phyloP scores from a whole-genome alignment of 2,329 filamentous ascomycete species.

The Pseudogymnoascus destructans region DNA sequence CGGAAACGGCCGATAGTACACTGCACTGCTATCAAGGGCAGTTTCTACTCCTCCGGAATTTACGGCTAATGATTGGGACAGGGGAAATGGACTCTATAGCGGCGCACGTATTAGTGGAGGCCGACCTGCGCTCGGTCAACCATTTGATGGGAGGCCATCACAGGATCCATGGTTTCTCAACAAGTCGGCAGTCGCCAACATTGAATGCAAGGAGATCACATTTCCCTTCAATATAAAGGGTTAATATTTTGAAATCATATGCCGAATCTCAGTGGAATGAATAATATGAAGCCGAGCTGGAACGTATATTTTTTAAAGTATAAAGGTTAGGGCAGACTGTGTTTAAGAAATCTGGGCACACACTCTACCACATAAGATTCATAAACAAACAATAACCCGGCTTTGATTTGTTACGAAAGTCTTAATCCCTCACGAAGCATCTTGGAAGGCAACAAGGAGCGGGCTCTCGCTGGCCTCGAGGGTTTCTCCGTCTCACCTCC shows the following conservation, averaged over 20 bases:
- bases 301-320: not conserved
- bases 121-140: not conserved
- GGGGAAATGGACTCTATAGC: not conserved
- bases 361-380: not conserved
- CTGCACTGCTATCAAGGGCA: not conserved
- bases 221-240: not conserved
- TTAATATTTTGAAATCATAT: not conserved
- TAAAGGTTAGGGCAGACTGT: not conserved
- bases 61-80: not conserved
- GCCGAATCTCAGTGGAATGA: not conserved
- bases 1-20: conserved; percentile 33
- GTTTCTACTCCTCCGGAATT: not conserved
- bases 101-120: not conserved
- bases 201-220: not conserved
- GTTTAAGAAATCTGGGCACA: not conserved
- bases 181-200: not conserved
- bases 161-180: not conserved
- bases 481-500: not conserved
- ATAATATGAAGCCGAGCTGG: not conserved
- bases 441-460: not conserved
- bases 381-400: not conserved
- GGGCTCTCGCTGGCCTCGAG: not conserved
- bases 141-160: not conserved
- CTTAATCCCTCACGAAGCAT: not conserved
- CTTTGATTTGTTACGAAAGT: not conserved